These are phyloP conservation scores for Phaeophleospora eucalypticola DNA, from an alignment of 2,329 filamentous ascomycete species.

Conservation along the genomic window DNA sequence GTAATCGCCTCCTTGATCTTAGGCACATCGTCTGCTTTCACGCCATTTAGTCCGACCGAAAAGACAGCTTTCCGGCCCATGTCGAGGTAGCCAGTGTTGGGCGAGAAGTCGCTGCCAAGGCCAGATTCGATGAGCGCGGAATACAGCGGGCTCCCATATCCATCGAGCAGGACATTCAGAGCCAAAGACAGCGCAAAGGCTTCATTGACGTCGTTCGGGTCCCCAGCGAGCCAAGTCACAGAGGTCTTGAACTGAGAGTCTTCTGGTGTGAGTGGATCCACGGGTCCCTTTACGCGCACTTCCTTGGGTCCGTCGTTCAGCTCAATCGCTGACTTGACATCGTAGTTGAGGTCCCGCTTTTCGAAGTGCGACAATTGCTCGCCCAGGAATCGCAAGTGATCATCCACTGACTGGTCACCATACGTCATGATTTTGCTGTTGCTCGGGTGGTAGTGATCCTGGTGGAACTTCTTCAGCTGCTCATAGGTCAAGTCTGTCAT, in stretches of 20 bases:
- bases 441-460: slow-evolving; percentile 92
- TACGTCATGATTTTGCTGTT: slow-evolving; percentile 97
- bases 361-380: slow-evolving; percentile 70
- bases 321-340: slow-evolving; percentile 72
- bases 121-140: slow-evolving; percentile 82
- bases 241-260: slow-evolving; percentile 93
- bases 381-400: slow-evolving; percentile 77
- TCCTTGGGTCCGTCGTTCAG: slow-evolving; percentile 63
- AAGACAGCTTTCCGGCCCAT: slow-evolving; percentile 76
- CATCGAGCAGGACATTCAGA: slow-evolving; percentile 81
- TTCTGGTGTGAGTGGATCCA: slow-evolving; percentile 79
- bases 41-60: slow-evolving; percentile 86
- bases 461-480: slow-evolving; percentile 82
- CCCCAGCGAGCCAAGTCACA: slow-evolving; percentile 84
- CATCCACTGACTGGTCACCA: slow-evolving; percentile 79
- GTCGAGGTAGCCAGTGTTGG: slow-evolving; percentile 82
- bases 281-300: slow-evolving; percentile 71
- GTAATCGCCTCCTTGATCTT: slow-evolving; percentile 72
- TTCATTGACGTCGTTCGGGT: slow-evolving; percentile 77
- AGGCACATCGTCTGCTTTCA: slow-evolving; percentile 72
- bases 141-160: slow-evolving; percentile 92
- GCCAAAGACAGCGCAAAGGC: slow-evolving; percentile 82
- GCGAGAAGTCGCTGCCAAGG: slow-evolving; percentile 87
- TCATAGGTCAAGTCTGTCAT: slow-evolving; percentile 94
- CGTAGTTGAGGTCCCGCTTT: slow-evolving; percentile 62